These are phyloP conservation scores for Juncus inflexus DNA, from an alignment of 176 grass and related monocot genomes.

Conservation along the genomic window DNA sequence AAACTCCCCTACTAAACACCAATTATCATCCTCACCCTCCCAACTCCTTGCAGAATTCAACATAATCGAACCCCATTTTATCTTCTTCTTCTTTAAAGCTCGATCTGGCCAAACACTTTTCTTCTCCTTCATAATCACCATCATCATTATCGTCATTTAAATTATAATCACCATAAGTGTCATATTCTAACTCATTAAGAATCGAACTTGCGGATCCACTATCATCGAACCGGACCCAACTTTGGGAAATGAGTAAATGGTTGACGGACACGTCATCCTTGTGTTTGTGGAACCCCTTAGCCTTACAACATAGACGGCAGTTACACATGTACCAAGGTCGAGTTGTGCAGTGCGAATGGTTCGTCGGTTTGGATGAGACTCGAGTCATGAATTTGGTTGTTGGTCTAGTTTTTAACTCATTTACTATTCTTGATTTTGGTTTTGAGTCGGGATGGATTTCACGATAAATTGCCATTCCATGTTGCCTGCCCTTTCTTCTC, in stretches of 20 bases:
- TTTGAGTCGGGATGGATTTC: background rate
- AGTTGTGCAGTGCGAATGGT: conserved; percentile 10
- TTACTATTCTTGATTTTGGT: conserved; percentile 14
- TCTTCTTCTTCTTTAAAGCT: background rate
- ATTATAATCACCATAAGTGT: conserved; percentile 5
- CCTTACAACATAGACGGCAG: conserved; percentile 3
- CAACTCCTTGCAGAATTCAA: conserved; percentile 16
- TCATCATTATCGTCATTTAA: no score
- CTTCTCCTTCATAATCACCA: conserved; percentile 1
- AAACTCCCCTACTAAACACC: conserved; percentile 11
- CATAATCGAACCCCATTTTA: conserved; percentile 17
- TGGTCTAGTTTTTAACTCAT: conserved; percentile 9
- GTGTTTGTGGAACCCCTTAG: conserved; percentile 19
- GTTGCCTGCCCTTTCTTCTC: conserved; percentile 24
- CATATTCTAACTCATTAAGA: conserved; percentile 13
- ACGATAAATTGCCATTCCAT: conserved; percentile 13
- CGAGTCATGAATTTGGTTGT: conserved; percentile 18
- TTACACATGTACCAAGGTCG: background rate
- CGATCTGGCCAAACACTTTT: background rate
- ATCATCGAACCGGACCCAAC: conserved; percentile 1
- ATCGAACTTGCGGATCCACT: conserved; percentile 22
- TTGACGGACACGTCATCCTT: conserved; percentile 1
- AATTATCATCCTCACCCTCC: conserved; percentile 7
- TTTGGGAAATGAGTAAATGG: conserved; percentile 8
- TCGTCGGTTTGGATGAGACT: conserved; percentile 16